These are phyloP conservation scores for Monosporascus sp. DNA, from an alignment of 2,329 filamentous ascomycete genomes.

Conservation along the genomic window DNA sequence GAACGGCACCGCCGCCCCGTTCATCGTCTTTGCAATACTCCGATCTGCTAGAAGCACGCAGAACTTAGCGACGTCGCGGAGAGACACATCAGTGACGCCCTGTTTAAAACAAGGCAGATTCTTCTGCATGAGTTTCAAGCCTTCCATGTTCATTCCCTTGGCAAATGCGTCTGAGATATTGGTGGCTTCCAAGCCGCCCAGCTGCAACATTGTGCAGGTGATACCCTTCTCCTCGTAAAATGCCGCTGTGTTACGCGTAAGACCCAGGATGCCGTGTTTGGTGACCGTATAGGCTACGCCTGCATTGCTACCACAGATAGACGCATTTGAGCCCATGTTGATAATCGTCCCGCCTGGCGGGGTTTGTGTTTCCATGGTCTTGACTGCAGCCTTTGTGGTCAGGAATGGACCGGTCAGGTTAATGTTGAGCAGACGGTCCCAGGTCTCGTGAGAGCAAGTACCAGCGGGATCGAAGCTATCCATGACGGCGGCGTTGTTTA, in stretches of 20 bases:
- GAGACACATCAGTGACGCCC: constrained; percentile 23
- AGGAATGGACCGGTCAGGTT: constrained; percentile 16
- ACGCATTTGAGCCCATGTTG: constrained; percentile 16
- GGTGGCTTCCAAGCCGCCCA: constrained; percentile 46
- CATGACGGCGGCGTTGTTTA: constrained; percentile 12
- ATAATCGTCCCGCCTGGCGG: constrained; percentile 18
- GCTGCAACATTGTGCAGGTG: constrained; percentile 42
- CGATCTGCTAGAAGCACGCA: constrained; percentile 14
- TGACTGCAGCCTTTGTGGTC: constrained; percentile 34
- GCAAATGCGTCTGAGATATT: constrained; percentile 44
- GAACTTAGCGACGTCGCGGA: constrained; percentile 32
- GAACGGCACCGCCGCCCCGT: constrained; percentile 12
- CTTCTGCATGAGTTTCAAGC: constrained; percentile 20
- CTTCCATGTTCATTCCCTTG: constrained; percentile 26
- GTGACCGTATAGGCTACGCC: constrained; percentile 39
- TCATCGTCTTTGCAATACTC: constrained; percentile 9
- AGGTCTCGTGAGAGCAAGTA: constrained; percentile 37
- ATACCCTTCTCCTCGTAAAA: constrained; percentile 51
- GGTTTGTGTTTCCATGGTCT: constrained; percentile 38
- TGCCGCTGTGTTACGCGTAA: constrained; percentile 53
- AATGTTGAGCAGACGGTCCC: constrained; percentile 48
- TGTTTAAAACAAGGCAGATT: constrained; percentile 24
- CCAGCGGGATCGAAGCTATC: constrained; percentile 39
- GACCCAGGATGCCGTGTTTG: constrained; percentile 47
- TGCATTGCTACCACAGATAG: constrained; percentile 7